These are phyloP conservation scores for Stemphylium beticola DNA, from an alignment of 2,329 filamentous ascomycete genomes.

Conservation along the genomic window DNA sequence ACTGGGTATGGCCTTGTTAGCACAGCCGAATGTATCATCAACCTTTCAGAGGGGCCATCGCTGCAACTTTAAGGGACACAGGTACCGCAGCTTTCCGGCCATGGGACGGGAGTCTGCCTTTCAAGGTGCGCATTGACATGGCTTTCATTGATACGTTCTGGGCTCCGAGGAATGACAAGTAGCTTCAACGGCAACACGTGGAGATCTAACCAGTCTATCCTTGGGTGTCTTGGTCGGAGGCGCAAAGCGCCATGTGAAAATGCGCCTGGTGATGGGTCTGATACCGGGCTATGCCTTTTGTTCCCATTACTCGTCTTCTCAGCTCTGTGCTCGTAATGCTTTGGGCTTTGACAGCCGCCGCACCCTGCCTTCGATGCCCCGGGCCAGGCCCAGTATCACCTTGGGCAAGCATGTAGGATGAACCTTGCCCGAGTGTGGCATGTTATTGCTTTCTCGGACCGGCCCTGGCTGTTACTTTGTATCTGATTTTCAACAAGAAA, in stretches of 20 bases:
- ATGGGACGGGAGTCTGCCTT: not conserved
- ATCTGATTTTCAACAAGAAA: not conserved
- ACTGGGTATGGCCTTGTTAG: constrained; percentile 16
- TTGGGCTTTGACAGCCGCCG: constrained; percentile 8
- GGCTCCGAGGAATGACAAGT: not conserved
- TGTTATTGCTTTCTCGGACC: constrained; percentile 9
- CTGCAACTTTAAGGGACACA: not conserved
- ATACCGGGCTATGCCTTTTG: not conserved
- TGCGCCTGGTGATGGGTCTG: not conserved
- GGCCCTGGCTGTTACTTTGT: constrained; percentile 11
- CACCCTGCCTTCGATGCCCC: constrained; percentile 14
- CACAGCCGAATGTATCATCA: constrained; percentile 20
- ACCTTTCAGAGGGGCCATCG: not conserved
- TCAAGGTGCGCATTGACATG: not conserved
- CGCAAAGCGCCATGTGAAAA: constrained; percentile 2
- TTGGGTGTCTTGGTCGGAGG: not conserved
- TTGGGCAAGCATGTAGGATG: constrained; percentile 15
- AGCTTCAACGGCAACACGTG: not conserved
- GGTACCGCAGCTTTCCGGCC: not conserved
- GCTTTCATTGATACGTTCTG: not conserved
- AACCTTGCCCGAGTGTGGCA: constrained; percentile 10
- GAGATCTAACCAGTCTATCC: not conserved
- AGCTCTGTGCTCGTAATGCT: not conserved
- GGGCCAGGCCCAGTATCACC: constrained; percentile 16
- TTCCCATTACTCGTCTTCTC: not conserved